Evolutionary conservation across 2,329 filamentous ascomycete genomes (phyloP), one percentile per base, ranked within the genome.

Genomic region (Basipetospora sp.): DNA sequence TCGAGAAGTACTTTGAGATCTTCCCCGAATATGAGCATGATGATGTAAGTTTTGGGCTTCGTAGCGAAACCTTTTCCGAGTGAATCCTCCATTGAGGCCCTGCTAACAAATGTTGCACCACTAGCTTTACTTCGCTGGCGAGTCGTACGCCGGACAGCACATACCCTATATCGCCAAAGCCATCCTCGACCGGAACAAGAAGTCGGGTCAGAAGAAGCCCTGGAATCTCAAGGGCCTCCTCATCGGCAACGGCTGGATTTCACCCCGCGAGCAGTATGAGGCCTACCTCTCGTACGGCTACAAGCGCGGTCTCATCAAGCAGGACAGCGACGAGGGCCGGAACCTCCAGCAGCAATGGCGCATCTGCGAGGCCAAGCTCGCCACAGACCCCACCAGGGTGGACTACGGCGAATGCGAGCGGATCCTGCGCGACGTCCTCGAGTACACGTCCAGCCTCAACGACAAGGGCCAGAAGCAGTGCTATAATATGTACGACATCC

Each of bases 231-330:
- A 78, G 46, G 90, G 88, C 8, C 64, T 98, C 15, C 56, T 98
- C 26, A 96, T 99, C 43, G 92, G 92, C 39, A 99, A 98, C 54
- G 90, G 88, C 28, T 99, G 92, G 90, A 88, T 98, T 38, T 82
- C 87, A 2, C 87, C 88, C 1, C 64, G 65, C 6, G 83, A 94
- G 34, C 90, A 99, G 55, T 98, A 96, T 56, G 77, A 80, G 20
- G 69, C 88, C 0, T 94, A 94, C 53, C 64, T 94, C 8, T 71
- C 77, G 20, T 96, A 75, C 50, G 79, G 82, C 31, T 85, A 90
- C 54, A 71, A 87, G 42, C 75, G 77, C 50, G 77, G 75, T 8
- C 56, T 98, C 15, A 58, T 96, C 28, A 53, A 77, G 45, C 73
- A 76, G 48, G 80, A 71, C 18, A 80, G 74, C 3, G 67, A 78